A percentile compares a stretch with the other conserved stretches of the same genome.
phyloP scores from a whole-genome alignment of 2,329 filamentous ascomycete genomes.

The Exophiala aquamarina region DNA sequence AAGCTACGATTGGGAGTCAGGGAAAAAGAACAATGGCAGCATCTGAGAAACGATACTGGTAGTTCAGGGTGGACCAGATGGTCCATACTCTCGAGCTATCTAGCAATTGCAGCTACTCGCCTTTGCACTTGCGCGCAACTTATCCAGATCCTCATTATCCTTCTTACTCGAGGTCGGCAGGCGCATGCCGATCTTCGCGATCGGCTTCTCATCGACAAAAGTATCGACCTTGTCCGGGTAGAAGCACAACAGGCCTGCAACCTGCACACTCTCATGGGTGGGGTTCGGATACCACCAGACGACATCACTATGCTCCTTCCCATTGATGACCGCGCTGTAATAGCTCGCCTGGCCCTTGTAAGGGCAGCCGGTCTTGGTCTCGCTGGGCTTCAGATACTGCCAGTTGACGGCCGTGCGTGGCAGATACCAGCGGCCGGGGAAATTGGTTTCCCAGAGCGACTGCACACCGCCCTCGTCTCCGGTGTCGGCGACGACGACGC shows the following conservation, averaged over 20 bases:
- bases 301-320: constrained; percentile 27
- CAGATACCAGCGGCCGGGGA: constrained; percentile 28
- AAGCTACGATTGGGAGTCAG: too few relatives aligned
- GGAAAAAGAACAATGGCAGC: too few relatives aligned
- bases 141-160: not conserved
- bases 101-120: not conserved
- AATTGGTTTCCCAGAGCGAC: constrained; percentile 28
- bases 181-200: constrained; percentile 24
- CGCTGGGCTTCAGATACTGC: constrained; percentile 22
- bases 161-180: not conserved
- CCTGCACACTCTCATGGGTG: constrained; percentile 20
- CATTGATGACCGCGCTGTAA: constrained; percentile 27
- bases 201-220: constrained; percentile 25
- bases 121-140: not conserved
- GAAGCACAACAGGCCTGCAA: constrained; percentile 28
- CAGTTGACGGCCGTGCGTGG: constrained; percentile 27
- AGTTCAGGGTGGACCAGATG: too few relatives aligned
- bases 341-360: constrained; percentile 30
- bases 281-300: constrained; percentile 29
- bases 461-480: constrained; percentile 25
- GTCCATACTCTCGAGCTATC: not conserved
- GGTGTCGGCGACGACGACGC: constrained; percentile 26
- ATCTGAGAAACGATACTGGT: too few relatives aligned
- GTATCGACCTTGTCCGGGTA: constrained; percentile 29
- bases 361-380: constrained; percentile 28